Base-by-base conservation (phyloP, 2,329 filamentous ascomycete species). In the Penicillium sp. region DNA sequence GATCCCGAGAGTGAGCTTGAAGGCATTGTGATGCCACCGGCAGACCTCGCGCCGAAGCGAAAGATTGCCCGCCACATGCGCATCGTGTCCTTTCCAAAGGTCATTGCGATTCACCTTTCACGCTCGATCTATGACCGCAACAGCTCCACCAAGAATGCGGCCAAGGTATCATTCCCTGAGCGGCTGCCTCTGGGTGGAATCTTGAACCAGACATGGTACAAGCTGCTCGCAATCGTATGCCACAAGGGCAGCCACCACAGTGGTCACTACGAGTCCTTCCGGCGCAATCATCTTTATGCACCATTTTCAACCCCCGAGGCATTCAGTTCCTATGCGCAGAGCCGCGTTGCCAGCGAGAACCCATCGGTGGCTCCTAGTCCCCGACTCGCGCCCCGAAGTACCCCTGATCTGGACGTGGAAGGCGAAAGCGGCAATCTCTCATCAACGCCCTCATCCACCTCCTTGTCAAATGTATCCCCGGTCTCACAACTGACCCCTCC, bases 201-300 rank as follows among this genome's bases (percentile, higher is more conserved):
- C 26, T 79, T 95, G 47, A 86, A 90, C 60, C 88, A 90, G 72
- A 90, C 88, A 66, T 90, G 86, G 73, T 99, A 97, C 78, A 92
- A 89, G 70, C 83, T 99, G 5, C 85, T 96, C 0, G 92, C 90
- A 13, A 87, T 96, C 38, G 92, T 99, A 38, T 96, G 92, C 24
- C 95, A 99, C 75, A 96, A 96, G 72, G 95, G 95, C 40, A 96
- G 91, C 65, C 95, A 99, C 75, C 90, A 97, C 73, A 97, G 93
- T 71, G 95, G 95, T 0, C 95, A 99, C 75, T 99, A 99, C 79
- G 95, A 99, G 76, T 94, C 93, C 0, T 98, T 98, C 77, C 86
- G 95, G 37, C 87, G 95, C 40, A 95, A 98, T 77, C 90, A 91
- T 61, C 80, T 92, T 9, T 87, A 89, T 55, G 81, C 90, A 3